These are phyloP conservation scores for Drosera spatulata DNA, from an alignment of 179 eudicot species.

Conservation along the genomic window DNA sequence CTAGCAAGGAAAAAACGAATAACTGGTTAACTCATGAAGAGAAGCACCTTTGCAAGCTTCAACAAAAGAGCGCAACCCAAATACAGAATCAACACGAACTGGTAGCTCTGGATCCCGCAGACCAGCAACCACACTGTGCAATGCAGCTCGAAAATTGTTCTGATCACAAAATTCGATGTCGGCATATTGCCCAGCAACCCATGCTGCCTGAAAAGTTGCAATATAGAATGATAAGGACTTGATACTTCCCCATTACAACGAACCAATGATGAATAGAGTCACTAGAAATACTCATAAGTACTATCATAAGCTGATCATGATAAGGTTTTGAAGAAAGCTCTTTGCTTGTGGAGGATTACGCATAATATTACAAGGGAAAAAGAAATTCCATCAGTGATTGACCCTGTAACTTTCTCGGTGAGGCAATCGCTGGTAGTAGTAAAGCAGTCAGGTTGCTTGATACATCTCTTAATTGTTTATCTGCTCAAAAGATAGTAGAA, in stretches of 20 bases:
- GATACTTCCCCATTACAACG: not conserved
- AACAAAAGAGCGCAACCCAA: constrained; percentile 91
- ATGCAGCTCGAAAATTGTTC: constrained; percentile 80
- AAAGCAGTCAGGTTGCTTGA: too few relatives aligned
- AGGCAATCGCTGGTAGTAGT: too few relatives aligned
- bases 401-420: too few relatives aligned
- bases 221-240: not conserved
- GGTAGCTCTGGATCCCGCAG: constrained; percentile 98
- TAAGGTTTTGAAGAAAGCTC: too few relatives aligned
- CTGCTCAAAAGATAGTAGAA: too few relatives aligned
- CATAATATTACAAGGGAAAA: too few relatives aligned
- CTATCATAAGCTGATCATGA: too few relatives aligned
- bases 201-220: constrained; percentile 64
- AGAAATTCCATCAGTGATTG: too few relatives aligned
- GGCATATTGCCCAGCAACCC: constrained; percentile 99
- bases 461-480: too few relatives aligned
- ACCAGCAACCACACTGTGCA: constrained; percentile 94
- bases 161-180: constrained; percentile 81
- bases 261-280: too few relatives aligned
- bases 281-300: too few relatives aligned
- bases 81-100: constrained; percentile 97
- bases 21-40: not conserved
- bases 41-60: constrained; percentile 89
- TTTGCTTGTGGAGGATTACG: too few relatives aligned
- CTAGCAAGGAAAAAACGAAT: not conserved